phyloP scores from a whole-genome alignment of 2,329 filamentous ascomycete genomes.

The Ophiocordyceps sinensis region DNA sequence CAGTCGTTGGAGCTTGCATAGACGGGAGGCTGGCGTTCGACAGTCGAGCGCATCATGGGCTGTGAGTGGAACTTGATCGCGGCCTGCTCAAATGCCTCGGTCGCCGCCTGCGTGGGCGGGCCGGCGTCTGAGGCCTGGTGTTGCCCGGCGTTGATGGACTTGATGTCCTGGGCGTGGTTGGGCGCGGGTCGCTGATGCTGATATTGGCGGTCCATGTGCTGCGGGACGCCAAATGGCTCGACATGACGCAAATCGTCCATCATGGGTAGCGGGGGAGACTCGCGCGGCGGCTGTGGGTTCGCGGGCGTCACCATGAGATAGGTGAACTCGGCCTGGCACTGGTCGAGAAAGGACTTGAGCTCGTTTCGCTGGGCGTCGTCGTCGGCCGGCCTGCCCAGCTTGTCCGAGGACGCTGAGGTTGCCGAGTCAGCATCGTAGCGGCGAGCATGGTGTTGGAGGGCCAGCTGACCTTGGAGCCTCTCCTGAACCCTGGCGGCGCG shows the following conservation, averaged over 20 bases:
- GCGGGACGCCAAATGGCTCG: conserved; percentile 36
- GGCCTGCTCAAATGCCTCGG: conserved; percentile 18
- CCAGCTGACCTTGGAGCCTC: conserved; percentile 34
- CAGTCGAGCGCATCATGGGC: conserved; percentile 38
- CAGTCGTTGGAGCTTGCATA: conserved; percentile 23
- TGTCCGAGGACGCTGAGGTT: conserved; percentile 26
- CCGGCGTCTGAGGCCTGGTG: conserved; percentile 45
- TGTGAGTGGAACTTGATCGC: conserved; percentile 26
- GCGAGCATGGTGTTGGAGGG: conserved; percentile 1
- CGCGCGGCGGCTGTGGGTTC: conserved; percentile 50
- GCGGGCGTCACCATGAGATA: conserved; percentile 55
- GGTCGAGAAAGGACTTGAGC: conserved; percentile 47
- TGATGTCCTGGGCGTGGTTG: conserved; percentile 43
- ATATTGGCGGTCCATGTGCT: conserved; percentile 25
- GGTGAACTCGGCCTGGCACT: conserved; percentile 51
- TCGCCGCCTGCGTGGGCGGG: conserved; percentile 29
- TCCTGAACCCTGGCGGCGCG: conserved; percentile 40
- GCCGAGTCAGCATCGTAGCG: conserved; percentile 4
- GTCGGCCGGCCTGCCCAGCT: conserved; percentile 30
- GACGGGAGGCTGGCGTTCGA: conserved; percentile 29
- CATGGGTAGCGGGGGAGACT: conserved; percentile 42
- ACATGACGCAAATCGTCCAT: conserved; percentile 45
- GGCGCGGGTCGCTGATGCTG: conserved; percentile 28
- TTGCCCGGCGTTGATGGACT: conserved; percentile 35
- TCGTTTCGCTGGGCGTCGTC: conserved; percentile 37